phyloP scores from a whole-genome alignment of 257 asterid species.

The Buddleja alternifolia region DNA sequence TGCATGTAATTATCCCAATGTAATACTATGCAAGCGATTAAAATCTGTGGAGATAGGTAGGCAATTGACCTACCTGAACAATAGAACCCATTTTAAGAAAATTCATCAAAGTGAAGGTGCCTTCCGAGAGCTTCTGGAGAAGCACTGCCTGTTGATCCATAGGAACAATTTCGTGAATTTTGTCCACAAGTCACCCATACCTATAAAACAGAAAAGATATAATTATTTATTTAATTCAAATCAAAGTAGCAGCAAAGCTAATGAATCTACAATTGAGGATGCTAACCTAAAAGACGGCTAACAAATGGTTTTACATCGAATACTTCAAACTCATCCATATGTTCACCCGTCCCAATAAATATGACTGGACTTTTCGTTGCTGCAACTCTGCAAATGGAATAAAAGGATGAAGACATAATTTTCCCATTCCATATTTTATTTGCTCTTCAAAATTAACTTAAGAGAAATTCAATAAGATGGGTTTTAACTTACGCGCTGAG shows the following conservation, averaged over 20 bases:
- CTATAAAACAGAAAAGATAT: slow-evolving; percentile 37
- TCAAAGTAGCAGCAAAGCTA: background rate
- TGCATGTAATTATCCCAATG: background rate
- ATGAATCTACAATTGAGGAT: slow-evolving; percentile 12
- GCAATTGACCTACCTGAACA: slow-evolving; percentile 71
- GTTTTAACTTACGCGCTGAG: slow-evolving; percentile 91
- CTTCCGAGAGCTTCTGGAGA: slow-evolving; percentile 93
- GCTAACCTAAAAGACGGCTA: slow-evolving; percentile 91
- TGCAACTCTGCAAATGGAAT: slow-evolving; percentile 73
- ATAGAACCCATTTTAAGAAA: slow-evolving; percentile 94
- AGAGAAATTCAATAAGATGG: background rate
- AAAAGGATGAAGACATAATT: background rate
- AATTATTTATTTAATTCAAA: background rate
- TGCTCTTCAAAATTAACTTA: no score
- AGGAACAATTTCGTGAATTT: slow-evolving; percentile 93
- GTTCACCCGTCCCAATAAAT: slow-evolving; percentile 97
- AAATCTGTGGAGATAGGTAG: background rate
- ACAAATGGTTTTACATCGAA: slow-evolving; percentile 98
- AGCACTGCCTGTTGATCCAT: slow-evolving; percentile 99
- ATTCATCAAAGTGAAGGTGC: slow-evolving; percentile 84
- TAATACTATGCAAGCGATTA: no score
- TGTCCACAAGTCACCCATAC: slow-evolving; percentile 99
- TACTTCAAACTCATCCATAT: slow-evolving; percentile 96
- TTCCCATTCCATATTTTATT: no score
- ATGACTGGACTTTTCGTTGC: slow-evolving; percentile 96